Evolutionary conservation across 2,329 filamentous ascomycete genomes (phyloP).

Genomic region (Pyricularia grisea): DNA sequence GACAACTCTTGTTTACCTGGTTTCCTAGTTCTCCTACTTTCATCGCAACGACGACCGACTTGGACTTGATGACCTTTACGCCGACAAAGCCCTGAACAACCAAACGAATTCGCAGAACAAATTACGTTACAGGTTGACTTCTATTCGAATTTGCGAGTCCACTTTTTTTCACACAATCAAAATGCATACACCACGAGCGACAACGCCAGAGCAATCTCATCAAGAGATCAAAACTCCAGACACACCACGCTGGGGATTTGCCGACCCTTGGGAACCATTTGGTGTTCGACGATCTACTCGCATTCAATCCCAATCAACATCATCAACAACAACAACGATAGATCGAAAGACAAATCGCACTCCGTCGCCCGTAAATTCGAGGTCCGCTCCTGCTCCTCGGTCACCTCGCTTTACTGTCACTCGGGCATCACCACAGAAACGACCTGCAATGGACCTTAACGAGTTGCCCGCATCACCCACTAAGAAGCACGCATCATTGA

Average conservation of each 20-base stretch:
- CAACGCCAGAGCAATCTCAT: constrained; percentile 26
- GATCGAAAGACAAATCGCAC: constrained; percentile 27
- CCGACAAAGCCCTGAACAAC: not conserved
- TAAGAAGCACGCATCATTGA: constrained; percentile 40
- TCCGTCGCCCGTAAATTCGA: constrained; percentile 36
- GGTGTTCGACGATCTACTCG: constrained; percentile 61
- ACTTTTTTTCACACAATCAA: not conserved
- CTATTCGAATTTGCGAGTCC: not conserved
- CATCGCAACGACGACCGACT: not conserved
- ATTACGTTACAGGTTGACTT: not conserved
- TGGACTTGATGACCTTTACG: not conserved
- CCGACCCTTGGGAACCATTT: constrained; percentile 64
- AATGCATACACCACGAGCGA: constrained; percentile 15
- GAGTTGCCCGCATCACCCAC: constrained; percentile 36
- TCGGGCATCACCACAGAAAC: constrained; percentile 10
- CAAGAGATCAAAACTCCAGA: constrained; percentile 50
- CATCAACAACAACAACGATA: constrained; percentile 17
- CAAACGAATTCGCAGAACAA: not conserved
- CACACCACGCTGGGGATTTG: constrained; percentile 57
- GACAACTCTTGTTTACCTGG: not conserved
- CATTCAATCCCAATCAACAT: constrained; percentile 45
- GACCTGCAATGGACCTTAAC: constrained; percentile 17
- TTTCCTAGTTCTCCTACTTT: not conserved
- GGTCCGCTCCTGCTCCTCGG: constrained; percentile 9
- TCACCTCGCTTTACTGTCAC: constrained; percentile 17